Base-by-base conservation (phyloP, 306 rosid genomes). In the Calophaca sinica region DNA sequence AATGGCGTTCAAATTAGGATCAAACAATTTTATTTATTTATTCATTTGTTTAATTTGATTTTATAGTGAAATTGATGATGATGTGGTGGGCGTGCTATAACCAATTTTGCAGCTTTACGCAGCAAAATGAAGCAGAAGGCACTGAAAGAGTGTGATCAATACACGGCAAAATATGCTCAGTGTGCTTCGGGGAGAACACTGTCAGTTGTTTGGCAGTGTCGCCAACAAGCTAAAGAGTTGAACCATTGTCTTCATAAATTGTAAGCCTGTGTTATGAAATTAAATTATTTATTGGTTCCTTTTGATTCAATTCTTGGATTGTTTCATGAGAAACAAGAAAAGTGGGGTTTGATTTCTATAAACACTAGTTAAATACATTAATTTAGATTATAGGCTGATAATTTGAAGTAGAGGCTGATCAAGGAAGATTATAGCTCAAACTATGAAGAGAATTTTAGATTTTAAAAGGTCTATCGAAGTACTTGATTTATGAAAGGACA, bases 101-200 rank as follows among this genome's bases (percentile, higher is more conserved):
- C 61, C 26, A 14, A 52, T 9, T 79, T 70, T 28, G 41, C 79
- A 94, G 97, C 98, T 63, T 68, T 94, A 68, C 86, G 99, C 28
- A 92, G 97, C 87, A 94, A 92, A 85, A 94, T 94, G 99, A 94
- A 94, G 89, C 86, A 82, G 81, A 91, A 88, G 83, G 98, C 98
- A 7, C 75, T 94, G 20, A 90, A 90, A 78, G 89, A 90, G 84
- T 94, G 96, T 73, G 90, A 86, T 77, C 79, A 71, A 45, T 90
- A 80, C 83, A 88, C 96, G 15, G 73, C 81, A 4, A 94, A 84
- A 79, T 94, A 90, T 73, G 99, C 99, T 39, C 85, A 94, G 68
- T 94, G 99, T 46, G 92, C 97, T 39, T 35, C 66, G 0, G 99
- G 97, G 46, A 92, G 85, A 87, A 88, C 99, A 8, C 4, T 94